A percentile compares a stretch with the other conserved stretches of the same genome.
phyloP scores from a whole-genome alignment of 306 rosid species.

The Acacia confusa region DNA sequence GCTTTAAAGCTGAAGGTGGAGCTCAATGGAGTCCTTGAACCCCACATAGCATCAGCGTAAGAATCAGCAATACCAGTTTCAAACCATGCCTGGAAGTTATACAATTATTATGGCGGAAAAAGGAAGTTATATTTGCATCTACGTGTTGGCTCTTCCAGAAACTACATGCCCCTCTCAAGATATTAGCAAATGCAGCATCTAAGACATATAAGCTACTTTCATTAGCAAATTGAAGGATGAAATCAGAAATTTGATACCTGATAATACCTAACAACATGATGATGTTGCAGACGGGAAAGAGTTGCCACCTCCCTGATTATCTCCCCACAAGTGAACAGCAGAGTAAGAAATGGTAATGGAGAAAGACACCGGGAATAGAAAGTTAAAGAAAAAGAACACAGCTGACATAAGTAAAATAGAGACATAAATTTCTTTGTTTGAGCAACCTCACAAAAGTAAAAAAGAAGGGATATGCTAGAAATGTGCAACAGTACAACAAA shows the following conservation, averaged over 20 bases:
- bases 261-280: conserved; percentile 92
- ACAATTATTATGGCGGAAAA: conserved; percentile 26
- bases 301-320: conserved; percentile 94
- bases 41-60: conserved; percentile 57
- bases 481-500: too few relatives aligned
- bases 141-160: conserved; percentile 18
- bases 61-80: conserved; percentile 76
- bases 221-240: conserved; percentile 21
- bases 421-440: conserved; percentile 3
- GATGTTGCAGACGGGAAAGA: conserved; percentile 97
- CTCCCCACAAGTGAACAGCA: conserved; percentile 34
- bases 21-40: conserved; percentile 70
- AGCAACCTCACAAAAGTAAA: background rate
- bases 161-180: conserved; percentile 17
- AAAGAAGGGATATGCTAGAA: background rate
- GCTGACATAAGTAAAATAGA: conserved; percentile 6
- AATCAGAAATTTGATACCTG: conserved; percentile 59
- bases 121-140: conserved; percentile 23
- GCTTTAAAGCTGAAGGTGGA: conserved; percentile 62
- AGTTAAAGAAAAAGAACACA: conserved; percentile 2
- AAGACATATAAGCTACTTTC: conserved; percentile 13
- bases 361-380: conserved; percentile 8
- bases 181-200: conserved; percentile 19
- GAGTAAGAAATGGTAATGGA: conserved; percentile 29
- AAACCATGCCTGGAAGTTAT: conserved; percentile 89